Conservation (phyloP, 2,329 filamentous ascomycete genomes). For the Exophiala sp. region DNA sequence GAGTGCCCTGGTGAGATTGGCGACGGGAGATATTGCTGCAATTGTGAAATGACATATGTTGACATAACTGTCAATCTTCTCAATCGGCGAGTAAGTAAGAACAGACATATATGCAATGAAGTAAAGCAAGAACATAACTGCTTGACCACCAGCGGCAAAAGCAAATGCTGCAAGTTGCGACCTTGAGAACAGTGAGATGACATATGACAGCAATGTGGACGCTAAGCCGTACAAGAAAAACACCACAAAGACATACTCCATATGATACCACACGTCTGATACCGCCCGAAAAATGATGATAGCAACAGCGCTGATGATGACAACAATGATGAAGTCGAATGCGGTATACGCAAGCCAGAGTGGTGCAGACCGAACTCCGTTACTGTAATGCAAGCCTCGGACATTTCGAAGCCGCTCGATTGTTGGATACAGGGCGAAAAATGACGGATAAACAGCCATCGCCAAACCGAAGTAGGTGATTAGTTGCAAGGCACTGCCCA, state of each 20-base stretch:
- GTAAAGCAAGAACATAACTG: constrained; percentile 67
- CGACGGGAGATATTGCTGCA: constrained; percentile 70
- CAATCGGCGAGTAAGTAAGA: constrained; percentile 69
- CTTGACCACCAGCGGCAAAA: constrained; percentile 73
- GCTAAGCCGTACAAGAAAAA: constrained; percentile 78
- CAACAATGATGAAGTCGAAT: constrained; percentile 75
- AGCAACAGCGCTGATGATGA: constrained; percentile 63
- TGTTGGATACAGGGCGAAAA: constrained; percentile 88
- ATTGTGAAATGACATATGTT: constrained; percentile 72
- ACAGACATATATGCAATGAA: constrained; percentile 68
- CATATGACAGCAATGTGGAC: constrained; percentile 71
- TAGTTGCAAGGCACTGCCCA: constrained; percentile 72
- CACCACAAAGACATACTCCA: constrained; percentile 77
- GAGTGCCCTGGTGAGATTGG: constrained; percentile 68
- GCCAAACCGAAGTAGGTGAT: constrained; percentile 78
- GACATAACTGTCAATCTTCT: constrained; percentile 64
- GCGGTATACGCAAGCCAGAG: constrained; percentile 79
- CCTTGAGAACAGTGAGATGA: constrained; percentile 73
- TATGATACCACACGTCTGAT: constrained; percentile 66
- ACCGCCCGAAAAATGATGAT: constrained; percentile 66
- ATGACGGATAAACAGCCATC: constrained; percentile 73
- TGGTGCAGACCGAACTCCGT: constrained; percentile 76
- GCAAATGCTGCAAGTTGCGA: constrained; percentile 83
- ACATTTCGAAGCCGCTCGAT: constrained; percentile 75
- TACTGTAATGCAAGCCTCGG: constrained; percentile 83